These are phyloP conservation scores for Camellia granthamiana DNA, from an alignment of 148 eudicot genomes.

Conservation along the genomic window DNA sequence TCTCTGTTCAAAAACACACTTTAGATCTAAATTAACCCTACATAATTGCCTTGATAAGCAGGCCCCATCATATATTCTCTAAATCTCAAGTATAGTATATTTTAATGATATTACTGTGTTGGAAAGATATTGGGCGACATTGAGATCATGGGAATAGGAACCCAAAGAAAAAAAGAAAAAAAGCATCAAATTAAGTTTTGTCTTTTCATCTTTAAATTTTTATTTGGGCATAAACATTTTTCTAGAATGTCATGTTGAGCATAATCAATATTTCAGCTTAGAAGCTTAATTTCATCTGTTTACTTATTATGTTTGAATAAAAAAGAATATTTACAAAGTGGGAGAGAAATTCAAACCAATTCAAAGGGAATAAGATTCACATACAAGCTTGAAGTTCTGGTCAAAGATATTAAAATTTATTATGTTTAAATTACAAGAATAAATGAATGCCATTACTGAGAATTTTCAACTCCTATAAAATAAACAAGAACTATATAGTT, in stretches of 20 bases:
- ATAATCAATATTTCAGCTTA: no score
- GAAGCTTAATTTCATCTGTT: no score
- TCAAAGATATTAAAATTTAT: no score
- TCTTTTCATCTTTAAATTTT: not conserved
- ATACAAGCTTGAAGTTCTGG: no score
- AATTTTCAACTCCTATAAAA: no score
- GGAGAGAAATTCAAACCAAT: no score
- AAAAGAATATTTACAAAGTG: no score
- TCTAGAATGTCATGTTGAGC: not conserved
- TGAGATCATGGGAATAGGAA: not conserved
- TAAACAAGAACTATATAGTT: no score
- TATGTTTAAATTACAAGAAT: no score
- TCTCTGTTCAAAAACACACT: not conserved
- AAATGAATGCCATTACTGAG: no score
- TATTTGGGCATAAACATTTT: not conserved
- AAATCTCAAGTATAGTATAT: slow-evolving; percentile 8
- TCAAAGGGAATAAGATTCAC: no score
- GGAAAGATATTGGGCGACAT: not conserved
- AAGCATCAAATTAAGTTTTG: not conserved
- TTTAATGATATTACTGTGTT: slow-evolving; percentile 10
- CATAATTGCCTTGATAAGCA: not conserved
- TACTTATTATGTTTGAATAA: no score
- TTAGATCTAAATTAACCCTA: not conserved
- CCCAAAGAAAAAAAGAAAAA: not conserved
- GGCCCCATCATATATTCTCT: slow-evolving; percentile 15